Evolutionary conservation across 2,329 filamentous ascomycete genomes (phyloP), one percentile per base, ranked within the genome.

Genomic region (Trichoderma hamatum): DNA sequence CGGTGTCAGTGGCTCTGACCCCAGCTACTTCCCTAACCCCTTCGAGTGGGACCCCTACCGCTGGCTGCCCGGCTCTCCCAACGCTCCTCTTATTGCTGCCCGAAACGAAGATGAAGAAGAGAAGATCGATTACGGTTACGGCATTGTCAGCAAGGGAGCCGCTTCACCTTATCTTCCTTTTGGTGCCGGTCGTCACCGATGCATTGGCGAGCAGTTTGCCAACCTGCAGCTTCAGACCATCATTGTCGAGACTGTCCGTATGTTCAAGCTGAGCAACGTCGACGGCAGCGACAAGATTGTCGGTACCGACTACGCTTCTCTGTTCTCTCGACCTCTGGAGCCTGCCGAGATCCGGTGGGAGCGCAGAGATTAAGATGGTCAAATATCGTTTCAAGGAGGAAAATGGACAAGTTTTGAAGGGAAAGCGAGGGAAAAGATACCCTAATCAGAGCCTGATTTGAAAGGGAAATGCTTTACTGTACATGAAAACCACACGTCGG

Each of bases 161-260:
- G 89, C 88, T 70, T 96, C 92, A 64, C 94, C 95, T 0, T 98
- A 97, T 79, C 88, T 98, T 59, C 95, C 95, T 2, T 98, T 98
- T 77, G 95, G 95, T 69, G 95, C 94, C 34, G 95, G 95, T 52
- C 86, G 95, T 73, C 95, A 98, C 82, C 87, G 95, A 73, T 98
- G 95, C 82, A 97, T 98, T 77, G 95, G 95, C 73, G 95, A 98
- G 85, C 93, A 97, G 77, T 98, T 97, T 79, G 95, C 95, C 74
- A 97, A 96, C 78, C 86, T 96, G 69, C 95, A 98, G 82, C 84
- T 98, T 71, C 91, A 94, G 78, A 94, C 93, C 55, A 96, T 98
- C 73, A 84, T 90, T 14, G 93, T 90, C 62, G 89, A 89, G 69
- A 82, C 94, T 72, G 91, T 97, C 51, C 87, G 93, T 61, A 79